Base-by-base conservation (phyloP, 345 rosid genomes). In the Aurinia saxatilis region DNA sequence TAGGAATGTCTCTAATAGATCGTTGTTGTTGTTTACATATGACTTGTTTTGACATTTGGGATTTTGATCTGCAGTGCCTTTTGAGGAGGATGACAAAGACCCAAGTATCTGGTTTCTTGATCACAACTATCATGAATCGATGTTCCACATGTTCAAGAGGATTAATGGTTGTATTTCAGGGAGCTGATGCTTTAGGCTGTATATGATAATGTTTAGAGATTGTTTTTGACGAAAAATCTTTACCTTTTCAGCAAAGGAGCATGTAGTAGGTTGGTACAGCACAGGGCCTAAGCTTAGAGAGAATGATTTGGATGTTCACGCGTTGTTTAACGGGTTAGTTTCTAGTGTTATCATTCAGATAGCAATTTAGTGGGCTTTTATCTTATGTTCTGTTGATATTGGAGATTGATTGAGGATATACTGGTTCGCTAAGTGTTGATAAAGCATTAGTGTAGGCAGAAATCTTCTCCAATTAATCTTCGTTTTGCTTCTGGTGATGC, bases 201-300 rank as follows among this genome's bases (percentile, higher is more conserved):
- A 7, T 37, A 0, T 11, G n/a, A 46, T 7, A 3, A 27, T 30
- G 48, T 14, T n/a, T n/a, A 19, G 18, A 25, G 42, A 34, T 50
- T 50, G 59, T 2, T 74, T 10, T 5, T 63, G 21, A 52, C 35
- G 10, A 50, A 18, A n/a, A 23, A 15, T 14, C 0, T 63, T 14
- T 57, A 30, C 23, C 72, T 80, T 80, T 80, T 63, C 78, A 88
- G 96, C 96, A 12, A 89, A 86, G 84, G 93, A 88, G 85, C 93
- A 88, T 79, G 95, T 88, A 62, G 93, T 88, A 65, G 96, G 96
- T 31, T 88, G 96, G 96, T 88, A 88, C 69, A 88, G 96, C 81
- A 84, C 96, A 1, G 96, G 96, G 29, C 96, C 96, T 41, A 88
- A 86, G 73, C 73, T 86, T 68, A 65, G 88, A 63, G 96, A 89